Evolutionary conservation across 2,329 filamentous ascomycete genomes (phyloP).

Genomic region (Aspergillus viridinutans): DNA sequence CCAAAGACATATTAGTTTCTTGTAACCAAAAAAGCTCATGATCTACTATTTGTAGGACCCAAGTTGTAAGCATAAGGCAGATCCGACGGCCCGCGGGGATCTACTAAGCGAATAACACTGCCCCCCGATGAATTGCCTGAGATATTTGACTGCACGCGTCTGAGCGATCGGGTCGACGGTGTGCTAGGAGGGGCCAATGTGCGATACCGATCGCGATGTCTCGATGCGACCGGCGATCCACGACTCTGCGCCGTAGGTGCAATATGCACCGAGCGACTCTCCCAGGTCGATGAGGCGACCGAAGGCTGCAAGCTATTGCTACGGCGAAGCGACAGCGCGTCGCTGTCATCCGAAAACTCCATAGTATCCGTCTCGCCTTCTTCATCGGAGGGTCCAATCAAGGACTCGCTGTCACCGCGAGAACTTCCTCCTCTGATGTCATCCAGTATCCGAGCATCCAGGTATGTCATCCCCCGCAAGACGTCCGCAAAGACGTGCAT

Average conservation of each 20-base stretch:
- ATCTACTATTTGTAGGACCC: slow-evolving; percentile 9
- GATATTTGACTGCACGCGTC: slow-evolving; percentile 27
- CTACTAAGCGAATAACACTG: slow-evolving; percentile 38
- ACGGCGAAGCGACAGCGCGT: slow-evolving; percentile 18
- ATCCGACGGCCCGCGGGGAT: slow-evolving; percentile 25
- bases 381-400: slow-evolving; percentile 37
- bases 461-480: slow-evolving; percentile 67
- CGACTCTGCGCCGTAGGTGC: slow-evolving; percentile 21
- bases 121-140: slow-evolving; percentile 30
- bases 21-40: background rate
- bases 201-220: slow-evolving; percentile 9
- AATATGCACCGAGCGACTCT: slow-evolving; percentile 27
- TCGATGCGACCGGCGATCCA: slow-evolving; percentile 14
- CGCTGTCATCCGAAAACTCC: slow-evolving; percentile 21
- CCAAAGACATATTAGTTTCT: background rate
- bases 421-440: slow-evolving; percentile 25
- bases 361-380: slow-evolving; percentile 37
- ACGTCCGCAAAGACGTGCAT: slow-evolving; percentile 84
- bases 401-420: slow-evolving; percentile 26
- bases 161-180: slow-evolving; percentile 34
- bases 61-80: slow-evolving; percentile 34
- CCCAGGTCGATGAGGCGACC: slow-evolving; percentile 23
- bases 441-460: slow-evolving; percentile 54
- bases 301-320: slow-evolving; percentile 25
- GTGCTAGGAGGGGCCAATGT: slow-evolving; percentile 20